Base-by-base conservation (phyloP, 345 rosid genomes). In the Combretum micranthum region DNA sequence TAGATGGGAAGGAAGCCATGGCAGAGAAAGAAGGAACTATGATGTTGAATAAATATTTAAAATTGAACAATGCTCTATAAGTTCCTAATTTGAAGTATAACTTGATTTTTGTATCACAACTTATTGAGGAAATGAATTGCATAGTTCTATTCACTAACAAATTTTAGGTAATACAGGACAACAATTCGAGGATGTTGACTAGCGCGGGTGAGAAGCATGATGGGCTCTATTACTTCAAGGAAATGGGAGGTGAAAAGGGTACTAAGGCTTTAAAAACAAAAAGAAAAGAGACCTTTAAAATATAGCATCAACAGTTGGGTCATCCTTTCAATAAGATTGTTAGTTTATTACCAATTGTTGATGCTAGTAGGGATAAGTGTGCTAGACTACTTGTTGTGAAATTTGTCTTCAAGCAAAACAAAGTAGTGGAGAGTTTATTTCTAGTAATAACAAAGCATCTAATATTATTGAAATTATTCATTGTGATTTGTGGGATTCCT, bases 231-330 rank as follows among this genome's bases (percentile, higher is more conserved):
- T 25, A 25, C 26, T 25, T 25, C 26, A 25, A 25, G 26, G 64
- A 65, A 15, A 32, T 15, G 20, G 46, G 65, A 59, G 55, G 66
- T 53, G 12, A 13, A 1, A 51, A 66, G 66, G 55, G 42, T 59
- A 18, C 55, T 23, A 3, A 1, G 5, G 1, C 26, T 58, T 20
- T 67, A 59, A 16, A 25, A 25, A 25, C 26, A 5, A 5, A 25
- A 25, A 2, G 26, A 25, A 25, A 25, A 25, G 26, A 25, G 2
- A 25, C 26, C 26, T 25, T 23, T 1, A 11, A 3, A 6, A 20
- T 16, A 23, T 10, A 4, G 48, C 44, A 13, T 4, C 6, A 0
- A 3, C 26, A 9, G 13, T 14, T 55, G 20, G 66, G 63, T 17
- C 58, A 68, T 55, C 48, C 59, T 2, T 20, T 52, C 2, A 15